These are phyloP conservation scores for Coniella lustricola DNA, from an alignment of 2,329 filamentous ascomycete genomes.

Conservation along the genomic window DNA sequence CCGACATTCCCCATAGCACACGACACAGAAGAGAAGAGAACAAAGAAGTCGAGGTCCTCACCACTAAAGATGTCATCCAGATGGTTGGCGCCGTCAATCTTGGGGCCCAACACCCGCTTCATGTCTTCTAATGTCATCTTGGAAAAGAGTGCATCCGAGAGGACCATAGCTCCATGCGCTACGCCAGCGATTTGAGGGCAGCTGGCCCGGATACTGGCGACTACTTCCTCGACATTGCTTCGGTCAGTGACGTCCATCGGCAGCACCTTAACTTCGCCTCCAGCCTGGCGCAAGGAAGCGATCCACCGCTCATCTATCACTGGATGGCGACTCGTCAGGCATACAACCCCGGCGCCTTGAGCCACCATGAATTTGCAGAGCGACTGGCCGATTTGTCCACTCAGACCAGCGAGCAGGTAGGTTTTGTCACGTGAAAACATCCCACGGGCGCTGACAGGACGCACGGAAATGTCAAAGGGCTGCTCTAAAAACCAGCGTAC, in stretches of 20 bases:
- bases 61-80: not conserved
- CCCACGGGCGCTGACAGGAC: not conserved
- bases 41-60: constrained; percentile 22
- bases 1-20: constrained; percentile 21
- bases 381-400: constrained; percentile 28
- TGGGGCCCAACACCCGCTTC: constrained; percentile 3
- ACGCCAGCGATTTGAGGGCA: constrained; percentile 1
- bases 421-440: constrained; percentile 15
- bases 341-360: constrained; percentile 28
- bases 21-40: constrained; percentile 25
- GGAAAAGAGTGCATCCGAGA: not conserved
- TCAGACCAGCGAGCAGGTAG: constrained; percentile 27
- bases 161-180: constrained; percentile 9
- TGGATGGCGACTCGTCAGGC: constrained; percentile 30
- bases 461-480: not conserved
- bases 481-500: not conserved
- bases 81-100: not conserved
- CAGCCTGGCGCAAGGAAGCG: not conserved
- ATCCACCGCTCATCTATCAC: not conserved
- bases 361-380: constrained; percentile 30
- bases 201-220: constrained; percentile 5
- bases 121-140: constrained; percentile 1
- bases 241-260: constrained; percentile 12
- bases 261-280: not conserved
- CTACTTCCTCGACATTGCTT: not conserved